Evolutionary conservation across 23 red algal species (phyloP), one percentile per base, ranked within the genome.

Genomic region (Rhodosorus marinus): DNA sequence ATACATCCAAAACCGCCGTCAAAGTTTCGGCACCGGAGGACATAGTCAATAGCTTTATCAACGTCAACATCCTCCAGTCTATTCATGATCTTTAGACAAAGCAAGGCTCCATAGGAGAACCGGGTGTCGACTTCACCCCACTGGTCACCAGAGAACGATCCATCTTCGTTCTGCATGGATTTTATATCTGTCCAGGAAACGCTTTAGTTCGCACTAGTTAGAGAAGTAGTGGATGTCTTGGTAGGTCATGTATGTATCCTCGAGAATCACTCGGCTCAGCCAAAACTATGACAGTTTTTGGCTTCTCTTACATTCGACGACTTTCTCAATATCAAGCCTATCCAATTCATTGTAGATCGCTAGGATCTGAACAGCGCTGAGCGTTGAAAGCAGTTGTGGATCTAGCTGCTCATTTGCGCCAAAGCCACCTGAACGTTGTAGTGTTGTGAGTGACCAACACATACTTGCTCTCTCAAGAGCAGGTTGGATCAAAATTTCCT

Each of bases 1-100:
- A 95, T 83, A 35, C 77, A 78, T 8, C 88, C 88, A 53, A 85
- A 95, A 4, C 88, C 88, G 17, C 88, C 88, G 31, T 95, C 88
- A 74, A 83, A 82, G 58, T 95, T 95, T 24, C 55, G 21, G 31
- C 88, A 95, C 33, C 20, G 33, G 32, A 84, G 20, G 0, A 95
- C 57, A 48, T 60, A 95, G 2, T 57, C 27, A 7, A 79, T 67
- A n/a, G 77, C 59, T 7, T 54, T 52, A 22, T 6, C 5, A 0
- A 80, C 57, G 54, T 80, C 72, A 6, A 93, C 43, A 3, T 55
- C 6, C 35, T 68, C 26, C 57, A 50, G 25, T 2, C 59, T 22
- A 11, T 40, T n/a, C 31, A 95, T 42, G 25, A 95, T 69, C 22
- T 31, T 22, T 11, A 72, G 40, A 8, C 35, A 64, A 22, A 95